These are phyloP conservation scores for Jackrogersella minutella DNA, from an alignment of 495 filamentous ascomycete genomes.

Conservation along the genomic window DNA sequence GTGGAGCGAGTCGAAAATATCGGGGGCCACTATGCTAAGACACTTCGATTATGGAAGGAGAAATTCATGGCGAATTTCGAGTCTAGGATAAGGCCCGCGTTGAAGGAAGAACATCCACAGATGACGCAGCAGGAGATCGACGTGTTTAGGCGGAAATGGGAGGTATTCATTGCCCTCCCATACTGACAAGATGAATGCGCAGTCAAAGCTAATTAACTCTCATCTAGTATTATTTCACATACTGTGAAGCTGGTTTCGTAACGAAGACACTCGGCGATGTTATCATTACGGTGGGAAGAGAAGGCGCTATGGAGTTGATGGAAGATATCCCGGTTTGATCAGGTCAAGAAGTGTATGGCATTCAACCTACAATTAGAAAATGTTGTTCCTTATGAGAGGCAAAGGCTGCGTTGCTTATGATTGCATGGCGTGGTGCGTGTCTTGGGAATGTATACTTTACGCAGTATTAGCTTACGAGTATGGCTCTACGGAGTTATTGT, in stretches of 20 bases:
- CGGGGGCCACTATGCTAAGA: conserved; percentile 73
- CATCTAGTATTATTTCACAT: conserved; percentile 72
- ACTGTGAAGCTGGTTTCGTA: conserved; percentile 75
- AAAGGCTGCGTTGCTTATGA: background rate
- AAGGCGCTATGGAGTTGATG: conserved; percentile 71
- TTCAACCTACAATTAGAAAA: background rate
- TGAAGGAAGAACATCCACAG: conserved; percentile 59
- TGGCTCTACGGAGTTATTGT: background rate
- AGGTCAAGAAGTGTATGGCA: background rate
- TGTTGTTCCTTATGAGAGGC: background rate
- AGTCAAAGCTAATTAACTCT: background rate
- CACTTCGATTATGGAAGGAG: conserved; percentile 71
- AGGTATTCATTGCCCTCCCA: conserved; percentile 50
- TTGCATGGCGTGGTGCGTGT: background rate
- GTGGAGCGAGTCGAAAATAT: conserved; percentile 72
- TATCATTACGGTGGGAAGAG: conserved; percentile 70
- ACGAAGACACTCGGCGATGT: conserved; percentile 75
- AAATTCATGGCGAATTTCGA: conserved; percentile 69
- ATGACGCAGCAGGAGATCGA: conserved; percentile 67
- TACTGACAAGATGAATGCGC: too few relatives aligned
- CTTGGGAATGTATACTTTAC: background rate
- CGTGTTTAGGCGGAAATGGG: conserved; percentile 73
- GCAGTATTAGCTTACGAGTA: background rate
- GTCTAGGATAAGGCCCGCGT: conserved; percentile 60
- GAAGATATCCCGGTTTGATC: conserved; percentile 67